Evolutionary conservation across 2,329 filamentous ascomycete genomes (phyloP).

Genomic region (Apiospora rasikravindrae): DNA sequence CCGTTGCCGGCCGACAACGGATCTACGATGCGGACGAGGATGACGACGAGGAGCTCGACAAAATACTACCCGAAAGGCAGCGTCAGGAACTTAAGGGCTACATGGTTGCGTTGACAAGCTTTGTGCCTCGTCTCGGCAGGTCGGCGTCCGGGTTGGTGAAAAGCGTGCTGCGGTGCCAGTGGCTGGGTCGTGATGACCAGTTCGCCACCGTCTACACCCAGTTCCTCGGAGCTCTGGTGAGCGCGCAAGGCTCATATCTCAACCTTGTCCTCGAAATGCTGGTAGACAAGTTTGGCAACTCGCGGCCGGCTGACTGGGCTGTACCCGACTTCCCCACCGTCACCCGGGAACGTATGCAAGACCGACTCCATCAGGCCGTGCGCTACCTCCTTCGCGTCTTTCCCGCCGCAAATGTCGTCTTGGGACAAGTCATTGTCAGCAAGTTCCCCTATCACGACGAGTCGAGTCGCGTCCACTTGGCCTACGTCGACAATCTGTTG

Average conservation of each 20-base stretch:
- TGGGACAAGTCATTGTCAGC: constrained; percentile 68
- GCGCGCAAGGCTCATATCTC: constrained; percentile 81
- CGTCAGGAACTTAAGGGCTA: constrained; percentile 64
- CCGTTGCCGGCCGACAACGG: constrained; percentile 58
- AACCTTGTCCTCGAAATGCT: constrained; percentile 78
- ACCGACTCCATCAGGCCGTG: constrained; percentile 76
- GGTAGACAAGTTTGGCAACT: constrained; percentile 74
- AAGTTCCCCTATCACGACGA: constrained; percentile 82
- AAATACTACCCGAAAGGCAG: constrained; percentile 38
- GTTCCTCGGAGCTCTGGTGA: constrained; percentile 75
- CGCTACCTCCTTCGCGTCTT: constrained; percentile 80
- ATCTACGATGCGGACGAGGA: constrained; percentile 48
- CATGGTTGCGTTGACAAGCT: constrained; percentile 66
- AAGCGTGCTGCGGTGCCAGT: constrained; percentile 64
- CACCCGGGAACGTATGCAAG: constrained; percentile 67
- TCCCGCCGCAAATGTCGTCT: constrained; percentile 74
- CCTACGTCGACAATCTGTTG: constrained; percentile 87
- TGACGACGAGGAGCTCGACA: constrained; percentile 51
- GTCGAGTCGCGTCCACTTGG: constrained; percentile 77
- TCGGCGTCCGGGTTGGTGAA: constrained; percentile 64
- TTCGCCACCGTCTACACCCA: constrained; percentile 72
- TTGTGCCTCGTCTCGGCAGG: constrained; percentile 63
- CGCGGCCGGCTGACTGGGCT: constrained; percentile 50
- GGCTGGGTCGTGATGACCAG: constrained; percentile 67
- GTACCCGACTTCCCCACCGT: constrained; percentile 63